phyloP scores from a whole-genome alignment of 2,329 filamentous ascomycete genomes.

The Colletotrichum zoysiae region DNA sequence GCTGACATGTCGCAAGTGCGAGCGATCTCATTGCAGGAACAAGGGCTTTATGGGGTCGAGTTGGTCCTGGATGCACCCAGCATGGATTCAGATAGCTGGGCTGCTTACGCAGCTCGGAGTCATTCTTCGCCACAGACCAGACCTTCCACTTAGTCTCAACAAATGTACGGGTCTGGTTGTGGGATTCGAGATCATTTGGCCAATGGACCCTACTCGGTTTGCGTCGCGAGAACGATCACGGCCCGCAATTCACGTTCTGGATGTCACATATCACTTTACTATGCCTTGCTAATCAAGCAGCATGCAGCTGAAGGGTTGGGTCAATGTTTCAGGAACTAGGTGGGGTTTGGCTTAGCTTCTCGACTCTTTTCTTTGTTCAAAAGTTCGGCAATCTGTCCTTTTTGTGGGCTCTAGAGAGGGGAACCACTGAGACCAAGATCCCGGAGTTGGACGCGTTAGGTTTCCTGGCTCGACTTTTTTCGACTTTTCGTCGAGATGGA shows the following conservation, averaged over 20 bases:
- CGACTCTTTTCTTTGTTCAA: neutral
- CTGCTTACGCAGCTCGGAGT: neutral
- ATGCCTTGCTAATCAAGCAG: neutral
- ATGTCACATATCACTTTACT: no score
- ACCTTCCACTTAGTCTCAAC: neutral
- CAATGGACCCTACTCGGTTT: neutral
- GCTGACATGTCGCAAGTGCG: neutral
- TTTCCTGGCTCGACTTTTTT: conserved; percentile 6
- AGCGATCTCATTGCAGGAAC: neutral
- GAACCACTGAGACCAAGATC: neutral
- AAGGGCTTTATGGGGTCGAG: neutral
- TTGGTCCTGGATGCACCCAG: neutral
- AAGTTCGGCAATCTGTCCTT: neutral
- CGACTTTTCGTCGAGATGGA: neutral
- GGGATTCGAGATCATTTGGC: neutral
- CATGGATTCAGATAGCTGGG: neutral
- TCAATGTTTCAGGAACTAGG: neutral
- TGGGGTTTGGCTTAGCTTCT: neutral
- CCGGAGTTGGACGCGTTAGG: neutral
- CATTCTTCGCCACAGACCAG: no score
- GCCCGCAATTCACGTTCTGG: no score
- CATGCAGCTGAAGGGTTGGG: neutral
- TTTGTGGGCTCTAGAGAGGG: neutral
- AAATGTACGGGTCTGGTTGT: conserved; percentile 11
- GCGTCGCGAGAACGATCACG: no score